Conservation (phyloP, 176 grass and related monocot genomes). For the Chloris gayana region DNA sequence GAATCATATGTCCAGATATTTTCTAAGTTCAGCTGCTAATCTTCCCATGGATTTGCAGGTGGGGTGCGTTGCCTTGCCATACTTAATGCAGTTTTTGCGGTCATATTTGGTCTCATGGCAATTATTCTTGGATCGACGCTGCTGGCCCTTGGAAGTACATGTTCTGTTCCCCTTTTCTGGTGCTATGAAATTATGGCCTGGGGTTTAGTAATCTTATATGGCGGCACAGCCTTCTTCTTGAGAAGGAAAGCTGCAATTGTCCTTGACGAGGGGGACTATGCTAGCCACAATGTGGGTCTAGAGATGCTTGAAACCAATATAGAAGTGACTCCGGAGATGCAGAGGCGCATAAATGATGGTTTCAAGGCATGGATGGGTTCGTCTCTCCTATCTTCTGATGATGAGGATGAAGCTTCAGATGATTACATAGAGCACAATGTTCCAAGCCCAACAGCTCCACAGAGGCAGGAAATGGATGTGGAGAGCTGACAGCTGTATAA, state of each 20-base stretch:
- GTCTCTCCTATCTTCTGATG: constrained; percentile 85
- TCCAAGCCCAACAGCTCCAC: constrained; percentile 40
- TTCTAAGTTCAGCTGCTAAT: constrained; percentile 1
- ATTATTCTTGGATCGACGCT: constrained; percentile 88
- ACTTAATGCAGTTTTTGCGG: constrained; percentile 72
- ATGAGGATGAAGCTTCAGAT: constrained; percentile 79
- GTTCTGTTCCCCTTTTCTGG: constrained; percentile 92
- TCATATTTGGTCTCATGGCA: constrained; percentile 84
- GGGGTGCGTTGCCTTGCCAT: constrained; percentile 83
- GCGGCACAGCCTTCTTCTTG: constrained; percentile 75
- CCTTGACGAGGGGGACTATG: constrained; percentile 72
- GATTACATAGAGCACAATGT: constrained; percentile 68
- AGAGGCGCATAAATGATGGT: constrained; percentile 76
- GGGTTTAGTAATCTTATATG: constrained; percentile 83
- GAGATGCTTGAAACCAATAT: constrained; percentile 78
- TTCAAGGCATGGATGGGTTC: constrained; percentile 98
- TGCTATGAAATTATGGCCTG: constrained; percentile 91
- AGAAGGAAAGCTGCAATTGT: constrained; percentile 77
- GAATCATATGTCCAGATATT: background rate
- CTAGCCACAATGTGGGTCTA: constrained; percentile 63
- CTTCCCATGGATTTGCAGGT: constrained; percentile 55
- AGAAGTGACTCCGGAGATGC: constrained; percentile 71
- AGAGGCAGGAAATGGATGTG: constrained; percentile 42
- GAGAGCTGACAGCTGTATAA: constrained; percentile 53
- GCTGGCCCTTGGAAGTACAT: constrained; percentile 75